phyloP scores from a whole-genome alignment of 2,329 filamentous ascomycete species.

The Bipolaris victoriae region DNA sequence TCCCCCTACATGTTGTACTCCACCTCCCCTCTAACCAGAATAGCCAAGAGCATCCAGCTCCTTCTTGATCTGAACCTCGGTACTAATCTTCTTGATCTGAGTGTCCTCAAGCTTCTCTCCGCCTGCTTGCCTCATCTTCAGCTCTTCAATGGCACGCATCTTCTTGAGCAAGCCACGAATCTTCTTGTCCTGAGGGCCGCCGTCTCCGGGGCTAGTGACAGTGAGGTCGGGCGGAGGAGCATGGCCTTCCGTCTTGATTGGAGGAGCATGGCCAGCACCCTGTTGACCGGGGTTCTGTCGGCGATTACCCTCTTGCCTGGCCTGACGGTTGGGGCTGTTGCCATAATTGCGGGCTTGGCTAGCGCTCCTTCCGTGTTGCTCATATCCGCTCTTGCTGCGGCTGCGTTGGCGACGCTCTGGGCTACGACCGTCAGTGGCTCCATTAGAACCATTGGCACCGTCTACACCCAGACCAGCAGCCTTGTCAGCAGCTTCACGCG shows the following conservation, averaged over 20 bases:
- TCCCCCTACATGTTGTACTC: neutral
- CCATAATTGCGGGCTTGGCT: conserved; percentile 44
- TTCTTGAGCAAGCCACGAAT: conserved; percentile 93
- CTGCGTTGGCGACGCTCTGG: conserved; percentile 70
- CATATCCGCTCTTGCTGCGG: conserved; percentile 48
- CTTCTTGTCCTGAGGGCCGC: conserved; percentile 88
- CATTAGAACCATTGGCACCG: conserved; percentile 34
- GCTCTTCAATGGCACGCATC: conserved; percentile 93
- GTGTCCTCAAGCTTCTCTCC: conserved; percentile 98
- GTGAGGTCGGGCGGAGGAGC: conserved; percentile 56
- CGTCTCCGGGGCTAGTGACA: conserved; percentile 60
- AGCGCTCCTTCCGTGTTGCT: conserved; percentile 36
- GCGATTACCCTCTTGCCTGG: conserved; percentile 36
- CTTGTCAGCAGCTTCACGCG: conserved; percentile 73
- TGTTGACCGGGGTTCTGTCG: conserved; percentile 35
- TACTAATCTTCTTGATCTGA: conserved; percentile 97
- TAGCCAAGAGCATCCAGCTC: conserved; percentile 72
- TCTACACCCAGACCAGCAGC: conserved; percentile 43
- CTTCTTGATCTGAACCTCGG: conserved; percentile 81
- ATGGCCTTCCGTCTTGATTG: conserved; percentile 43
- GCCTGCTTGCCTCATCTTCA: conserved; percentile 93
- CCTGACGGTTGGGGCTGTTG: conserved; percentile 40
- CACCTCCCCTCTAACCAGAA: conserved; percentile 23
- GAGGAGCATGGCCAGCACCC: conserved; percentile 24
- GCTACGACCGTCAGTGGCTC: conserved; percentile 57